Evolutionary conservation across 169 alveolate genomes (phyloP).

Genomic region (Theileria sp.): DNA sequence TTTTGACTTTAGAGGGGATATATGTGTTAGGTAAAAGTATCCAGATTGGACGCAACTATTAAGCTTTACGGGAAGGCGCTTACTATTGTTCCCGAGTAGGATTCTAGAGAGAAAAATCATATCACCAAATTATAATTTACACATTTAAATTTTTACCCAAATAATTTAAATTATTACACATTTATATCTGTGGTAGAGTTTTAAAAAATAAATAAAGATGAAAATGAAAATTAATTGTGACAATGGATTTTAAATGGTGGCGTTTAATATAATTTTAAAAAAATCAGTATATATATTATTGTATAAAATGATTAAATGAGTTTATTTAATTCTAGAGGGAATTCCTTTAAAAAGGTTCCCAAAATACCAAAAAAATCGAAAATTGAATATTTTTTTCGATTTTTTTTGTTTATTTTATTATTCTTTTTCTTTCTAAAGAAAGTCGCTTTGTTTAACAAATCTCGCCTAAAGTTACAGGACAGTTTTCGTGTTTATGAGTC

Average conservation of each 20-base stretch:
- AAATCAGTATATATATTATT: neutral
- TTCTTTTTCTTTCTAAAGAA: slow-evolving; percentile 11
- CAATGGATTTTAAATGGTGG: neutral
- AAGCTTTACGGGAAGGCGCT: slow-evolving; percentile 78
- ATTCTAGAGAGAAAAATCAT: slow-evolving; percentile 74
- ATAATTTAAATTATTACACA: neutral
- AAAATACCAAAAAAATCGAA: neutral
- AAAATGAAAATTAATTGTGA: neutral
- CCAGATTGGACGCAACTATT: slow-evolving; percentile 79
- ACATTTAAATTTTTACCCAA: neutral
- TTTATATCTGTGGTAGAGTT: neutral
- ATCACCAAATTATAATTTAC: neutral
- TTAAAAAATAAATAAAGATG: neutral
- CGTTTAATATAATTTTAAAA: neutral
- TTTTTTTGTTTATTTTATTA: slow-evolving; percentile 8
- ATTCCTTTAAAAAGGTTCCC: slow-evolving; percentile 2
- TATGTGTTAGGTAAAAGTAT: slow-evolving; percentile 75
- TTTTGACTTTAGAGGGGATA: slow-evolving; percentile 78
- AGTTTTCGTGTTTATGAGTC: neutral
- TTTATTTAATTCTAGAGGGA: slow-evolving; percentile 1
- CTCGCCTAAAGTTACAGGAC: neutral
- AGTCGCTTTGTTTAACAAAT: neutral
- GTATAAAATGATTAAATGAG: slow-evolving; percentile 2
- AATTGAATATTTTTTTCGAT: neutral
- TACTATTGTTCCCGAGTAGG: slow-evolving; percentile 76